Evolutionary conservation across 495 filamentous ascomycete genomes (phyloP), one percentile per base, ranked within the genome.

Genomic region (Neurospora discreta): DNA sequence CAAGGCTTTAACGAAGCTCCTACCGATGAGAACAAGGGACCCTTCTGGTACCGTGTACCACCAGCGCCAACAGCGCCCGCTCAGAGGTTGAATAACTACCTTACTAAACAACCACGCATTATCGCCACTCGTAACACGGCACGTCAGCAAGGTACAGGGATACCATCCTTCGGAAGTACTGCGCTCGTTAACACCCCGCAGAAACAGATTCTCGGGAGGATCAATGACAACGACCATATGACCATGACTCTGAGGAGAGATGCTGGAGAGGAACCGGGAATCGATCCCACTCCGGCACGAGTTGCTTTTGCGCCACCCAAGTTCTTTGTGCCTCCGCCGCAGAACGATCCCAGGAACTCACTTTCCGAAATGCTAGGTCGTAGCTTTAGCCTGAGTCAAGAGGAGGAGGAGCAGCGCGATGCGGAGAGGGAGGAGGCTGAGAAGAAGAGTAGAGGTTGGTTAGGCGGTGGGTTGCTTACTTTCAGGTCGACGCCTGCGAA

Each of bases 11-110:
- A 84, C 73, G 87, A 89, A 41, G 80, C 81, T 8, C 85, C 86
- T 10, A 80, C 79, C 67, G 80, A 81, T 52, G 78, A 81, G 0
- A 75, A 82, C 41, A 68, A 78, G 20, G 80, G 81, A 1, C 79
- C 84, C n/a, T 85, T 88, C 73, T 87, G 85, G 84, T 87, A 83
- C 75, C 84, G 84, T 69, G 82, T 93, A 2, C 91, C 92, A 18
- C 81, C 90, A 16, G 89, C 90, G 20, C 90, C 91, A 7, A 86
- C 83, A 11, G 86, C 85, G 23, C 90, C 89, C 6, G 87, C 90
- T 11, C 89, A 89, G 80, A 84, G 83, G 68, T 80, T 90, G 36
- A 88, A 89, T 70, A 91, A 89, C 73, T 65, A 30, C 52, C 89
- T 89, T 16, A 80, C 85, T 5, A 87, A 84, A 69, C 81, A 84